Base-by-base conservation (phyloP, 306 rosid genomes). In the Vicia faba region DNA sequence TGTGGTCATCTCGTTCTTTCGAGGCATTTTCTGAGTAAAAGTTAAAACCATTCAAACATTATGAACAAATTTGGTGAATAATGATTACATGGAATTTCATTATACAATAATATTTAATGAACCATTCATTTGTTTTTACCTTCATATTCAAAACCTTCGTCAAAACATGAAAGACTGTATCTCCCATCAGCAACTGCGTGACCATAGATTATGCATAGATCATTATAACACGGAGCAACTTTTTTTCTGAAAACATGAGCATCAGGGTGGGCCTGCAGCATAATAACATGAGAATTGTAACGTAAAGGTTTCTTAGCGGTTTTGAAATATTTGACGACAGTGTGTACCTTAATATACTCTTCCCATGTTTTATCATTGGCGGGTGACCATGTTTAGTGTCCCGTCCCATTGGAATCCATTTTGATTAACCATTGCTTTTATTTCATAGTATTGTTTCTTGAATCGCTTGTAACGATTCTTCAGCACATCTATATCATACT, bases 141-240 rank as follows among this genome's bases (percentile, higher is more conserved):
- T 60, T 66, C 78, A 23, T 62, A 40, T 72, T 78, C 78, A 66
- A 72, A 78, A 54, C 58, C 66, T 23, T 66, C 78, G 56, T 78
- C 86, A 13, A 81, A 81, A 71, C 84, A 84, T 23, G 89, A 84
- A 81, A 84, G 84, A 68, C 86, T 81, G 60, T 79, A 82, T 81
- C 89, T 84, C 70, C 89, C 89, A 70, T 84, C 89, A 39, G 89
- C 89, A 73, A 84, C 61, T 62, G 89, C 60, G 68, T 84, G 81
- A 58, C 84, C 86, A 76, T 69, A 84, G 55, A 84, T 74, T 70
- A 73, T 81, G 82, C 84, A 79, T 78, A 84, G 53, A 67, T 81
- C 83, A 23, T 76, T 53, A 71, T 81, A 81, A 67, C 72, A 31
- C 25, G 83, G 80, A 74, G 74, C 49, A 5, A 54, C 73, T 71